phyloP scores from a whole-genome alignment of 805 yeast genomes.

The Myxozyma lipomycoides region DNA sequence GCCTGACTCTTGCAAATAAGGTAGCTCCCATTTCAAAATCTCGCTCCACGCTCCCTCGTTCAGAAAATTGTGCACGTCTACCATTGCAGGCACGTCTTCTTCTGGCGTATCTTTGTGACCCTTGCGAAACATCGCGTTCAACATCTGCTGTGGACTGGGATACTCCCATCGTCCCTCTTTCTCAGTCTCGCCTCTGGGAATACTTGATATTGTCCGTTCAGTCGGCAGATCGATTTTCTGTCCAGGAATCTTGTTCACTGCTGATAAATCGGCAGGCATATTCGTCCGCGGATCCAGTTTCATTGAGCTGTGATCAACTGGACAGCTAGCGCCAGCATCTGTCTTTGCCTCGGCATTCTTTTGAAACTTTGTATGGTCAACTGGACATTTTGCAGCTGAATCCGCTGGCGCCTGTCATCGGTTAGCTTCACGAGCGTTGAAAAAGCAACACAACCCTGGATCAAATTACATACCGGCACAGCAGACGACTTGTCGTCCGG shows the following conservation, averaged over 20 bases:
- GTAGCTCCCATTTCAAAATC: slow-evolving; percentile 84
- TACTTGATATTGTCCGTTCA: slow-evolving; percentile 74
- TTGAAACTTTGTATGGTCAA: slow-evolving; percentile 38
- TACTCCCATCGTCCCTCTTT: slow-evolving; percentile 90
- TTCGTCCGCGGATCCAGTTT: slow-evolving; percentile 28
- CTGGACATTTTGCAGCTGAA: slow-evolving; percentile 40
- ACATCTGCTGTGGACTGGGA: slow-evolving; percentile 99
- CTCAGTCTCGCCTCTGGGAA: slow-evolving; percentile 71
- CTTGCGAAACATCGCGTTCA: slow-evolving; percentile 93
- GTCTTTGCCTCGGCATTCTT: background rate
- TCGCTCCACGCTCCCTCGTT: slow-evolving; percentile 98
- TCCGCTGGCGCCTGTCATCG: no score
- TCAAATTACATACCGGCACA: no score
- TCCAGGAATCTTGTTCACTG: slow-evolving; percentile 85
- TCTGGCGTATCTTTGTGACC: slow-evolving; percentile 89
- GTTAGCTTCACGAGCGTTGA: background rate
- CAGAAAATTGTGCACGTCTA: slow-evolving; percentile 89
- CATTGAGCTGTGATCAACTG: slow-evolving; percentile 39
- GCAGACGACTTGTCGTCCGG: no score
- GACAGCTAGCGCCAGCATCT: slow-evolving; percentile 34
- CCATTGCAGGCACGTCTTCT: slow-evolving; percentile 96
- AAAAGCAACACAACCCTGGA: background rate
- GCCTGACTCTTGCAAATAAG: slow-evolving; percentile 53
- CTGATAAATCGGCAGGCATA: slow-evolving; percentile 36
- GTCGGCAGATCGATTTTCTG: slow-evolving; percentile 77